Conservation (phyloP, 129 eudicot species). For the Flaveria bidentis region DNA sequence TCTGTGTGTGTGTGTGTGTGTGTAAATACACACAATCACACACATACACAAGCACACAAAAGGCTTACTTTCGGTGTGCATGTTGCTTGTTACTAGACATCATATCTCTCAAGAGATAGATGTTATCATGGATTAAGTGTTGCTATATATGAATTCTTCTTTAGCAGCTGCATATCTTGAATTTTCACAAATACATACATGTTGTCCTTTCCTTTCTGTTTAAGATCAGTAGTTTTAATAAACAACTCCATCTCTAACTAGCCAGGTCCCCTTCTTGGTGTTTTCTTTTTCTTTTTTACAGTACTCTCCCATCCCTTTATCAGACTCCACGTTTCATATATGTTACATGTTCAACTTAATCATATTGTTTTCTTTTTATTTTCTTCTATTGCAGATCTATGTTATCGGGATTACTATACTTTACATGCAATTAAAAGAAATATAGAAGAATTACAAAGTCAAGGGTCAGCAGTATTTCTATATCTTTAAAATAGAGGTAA, state of each 20-base stretch:
- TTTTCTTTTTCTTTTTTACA: slow-evolving; percentile 37
- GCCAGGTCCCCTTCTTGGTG: slow-evolving; percentile 49
- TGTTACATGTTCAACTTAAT: slow-evolving; percentile 18
- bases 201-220: slow-evolving; percentile 39
- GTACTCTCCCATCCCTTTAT: slow-evolving; percentile 39
- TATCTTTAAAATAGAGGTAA: no score
- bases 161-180: slow-evolving; percentile 34
- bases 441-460: no score
- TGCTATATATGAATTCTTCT: slow-evolving; percentile 33
- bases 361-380: not conserved
- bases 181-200: slow-evolving; percentile 36
- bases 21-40: not conserved
- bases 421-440: no score
- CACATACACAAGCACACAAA: slow-evolving; percentile 6
- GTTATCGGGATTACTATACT: no score
- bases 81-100: slow-evolving; percentile 45
- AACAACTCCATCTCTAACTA: slow-evolving; percentile 28
- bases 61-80: slow-evolving; percentile 29
- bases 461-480: no score
- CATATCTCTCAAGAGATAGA: slow-evolving; percentile 23
- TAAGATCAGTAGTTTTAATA: slow-evolving; percentile 26
- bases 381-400: not conserved
- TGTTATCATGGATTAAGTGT: slow-evolving; percentile 27
- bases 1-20: not conserved
- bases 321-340: slow-evolving; percentile 31